Evolutionary conservation across 306 rosid species (phyloP).

Genomic region (Hippophae gyantsensis): DNA sequence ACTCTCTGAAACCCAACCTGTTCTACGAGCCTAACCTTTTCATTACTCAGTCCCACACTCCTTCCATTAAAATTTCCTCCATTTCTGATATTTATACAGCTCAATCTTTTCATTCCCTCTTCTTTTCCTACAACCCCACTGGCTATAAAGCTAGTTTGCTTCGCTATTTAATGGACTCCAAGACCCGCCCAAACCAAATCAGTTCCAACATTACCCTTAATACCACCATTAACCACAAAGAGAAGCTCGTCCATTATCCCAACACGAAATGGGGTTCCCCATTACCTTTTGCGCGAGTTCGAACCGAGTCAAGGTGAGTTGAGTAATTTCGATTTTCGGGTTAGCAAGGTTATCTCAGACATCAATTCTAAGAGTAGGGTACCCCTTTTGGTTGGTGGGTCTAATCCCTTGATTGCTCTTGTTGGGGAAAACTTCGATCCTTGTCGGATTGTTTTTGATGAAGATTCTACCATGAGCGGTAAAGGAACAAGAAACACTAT

Average conservation of each 20-base stretch:
- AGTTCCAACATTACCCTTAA: constrained; percentile 13
- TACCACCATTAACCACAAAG: constrained; percentile 34
- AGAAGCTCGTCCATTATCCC: constrained; percentile 54
- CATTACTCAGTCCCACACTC: constrained; percentile 18
- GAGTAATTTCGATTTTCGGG: constrained; percentile 54
- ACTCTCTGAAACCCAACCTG: background rate
- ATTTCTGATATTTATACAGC: background rate
- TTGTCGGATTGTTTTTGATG: constrained; percentile 26
- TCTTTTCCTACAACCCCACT: background rate
- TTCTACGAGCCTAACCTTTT: constrained; percentile 34
- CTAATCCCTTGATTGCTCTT: constrained; percentile 73
- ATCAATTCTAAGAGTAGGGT: constrained; percentile 30
- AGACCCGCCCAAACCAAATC: background rate
- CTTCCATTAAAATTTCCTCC: background rate
- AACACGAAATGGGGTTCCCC: constrained; percentile 57
- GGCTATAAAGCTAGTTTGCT: background rate
- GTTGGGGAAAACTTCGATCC: constrained; percentile 42
- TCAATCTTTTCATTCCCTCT: background rate
- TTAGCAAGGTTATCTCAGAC: constrained; percentile 22
- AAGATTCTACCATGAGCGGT: no score
- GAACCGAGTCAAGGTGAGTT: constrained; percentile 39
- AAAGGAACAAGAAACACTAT: no score
- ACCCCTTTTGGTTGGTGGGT: constrained; percentile 76
- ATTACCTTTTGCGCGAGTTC: constrained; percentile 69
- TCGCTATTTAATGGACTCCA: constrained; percentile 32